These are phyloP conservation scores for Noccaea caerulescens DNA, from an alignment of 345 rosid genomes.

Conservation along the genomic window DNA sequence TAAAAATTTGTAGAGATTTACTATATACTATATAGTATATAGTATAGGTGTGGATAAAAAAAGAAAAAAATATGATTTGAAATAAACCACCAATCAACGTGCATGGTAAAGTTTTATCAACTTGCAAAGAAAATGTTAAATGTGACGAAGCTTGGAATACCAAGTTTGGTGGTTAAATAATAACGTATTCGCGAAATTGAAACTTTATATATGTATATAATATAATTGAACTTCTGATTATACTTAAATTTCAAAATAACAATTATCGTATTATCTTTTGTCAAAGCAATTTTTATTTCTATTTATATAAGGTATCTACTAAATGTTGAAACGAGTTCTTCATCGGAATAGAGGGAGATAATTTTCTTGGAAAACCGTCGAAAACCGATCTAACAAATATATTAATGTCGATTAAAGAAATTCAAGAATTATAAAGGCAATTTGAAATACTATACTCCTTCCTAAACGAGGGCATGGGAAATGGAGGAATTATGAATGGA, in stretches of 20 bases:
- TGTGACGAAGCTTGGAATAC: no score
- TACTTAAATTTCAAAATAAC: neutral
- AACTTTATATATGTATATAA: neutral
- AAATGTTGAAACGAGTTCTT: neutral
- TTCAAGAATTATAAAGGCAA: neutral
- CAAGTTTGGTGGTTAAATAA: no score
- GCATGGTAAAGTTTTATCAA: no score
- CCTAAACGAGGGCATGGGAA: constrained; percentile 39
- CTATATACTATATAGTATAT: neutral
- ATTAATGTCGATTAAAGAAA: neutral
- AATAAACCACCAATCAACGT: no score
- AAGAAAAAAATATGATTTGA: no score
- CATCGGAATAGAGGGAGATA: neutral
- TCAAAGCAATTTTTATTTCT: neutral
- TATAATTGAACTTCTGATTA: neutral
- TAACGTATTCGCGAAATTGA: neutral
- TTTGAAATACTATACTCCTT: constrained; percentile 11
- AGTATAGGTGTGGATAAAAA: no score
- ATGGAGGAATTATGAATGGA: constrained; percentile 39
- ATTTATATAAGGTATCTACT: neutral
- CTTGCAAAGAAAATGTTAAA: no score
- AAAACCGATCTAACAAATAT: constrained; percentile 26
- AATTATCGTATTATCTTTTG: neutral
- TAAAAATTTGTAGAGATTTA: constrained; percentile 1
- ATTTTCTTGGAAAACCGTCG: constrained; percentile 26